Evolutionary conservation across 2,329 filamentous ascomycete genomes (phyloP).

Genomic region (Diplodia sapinea): DNA sequence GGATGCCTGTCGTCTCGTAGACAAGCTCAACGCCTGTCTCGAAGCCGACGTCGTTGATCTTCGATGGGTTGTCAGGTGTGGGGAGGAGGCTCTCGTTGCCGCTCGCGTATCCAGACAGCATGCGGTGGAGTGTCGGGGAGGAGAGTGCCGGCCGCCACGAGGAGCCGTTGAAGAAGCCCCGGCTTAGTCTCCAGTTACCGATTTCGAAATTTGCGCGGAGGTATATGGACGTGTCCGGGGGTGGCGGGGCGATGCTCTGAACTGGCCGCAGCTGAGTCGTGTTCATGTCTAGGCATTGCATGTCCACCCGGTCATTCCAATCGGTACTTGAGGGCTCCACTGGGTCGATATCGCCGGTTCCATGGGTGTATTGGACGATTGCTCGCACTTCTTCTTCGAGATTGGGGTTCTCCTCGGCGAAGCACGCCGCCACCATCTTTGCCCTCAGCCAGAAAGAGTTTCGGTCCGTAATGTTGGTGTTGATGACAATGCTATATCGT

Average conservation of each 20-base stretch:
- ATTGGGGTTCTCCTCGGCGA: conserved; percentile 58
- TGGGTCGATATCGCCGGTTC: too few relatives aligned
- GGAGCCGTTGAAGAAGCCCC: conserved; percentile 64
- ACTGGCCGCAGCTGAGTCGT: conserved; percentile 55
- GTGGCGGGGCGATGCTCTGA: conserved; percentile 51
- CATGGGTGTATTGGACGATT: conserved; percentile 54
- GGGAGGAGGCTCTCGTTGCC: conserved; percentile 39
- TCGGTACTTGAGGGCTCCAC: conserved; percentile 51
- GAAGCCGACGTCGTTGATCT: conserved; percentile 40
- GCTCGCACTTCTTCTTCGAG: conserved; percentile 57
- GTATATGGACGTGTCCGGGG: conserved; percentile 59
- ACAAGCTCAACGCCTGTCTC: conserved; percentile 41
- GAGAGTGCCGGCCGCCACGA: conserved; percentile 58
- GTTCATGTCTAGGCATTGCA: conserved; percentile 60
- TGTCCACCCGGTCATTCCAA: conserved; percentile 57
- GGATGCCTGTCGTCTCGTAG: conserved; percentile 46
- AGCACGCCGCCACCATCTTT: conserved; percentile 65
- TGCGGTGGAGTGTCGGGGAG: conserved; percentile 58
- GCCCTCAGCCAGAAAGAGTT: conserved; percentile 58
- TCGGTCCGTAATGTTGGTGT: conserved; percentile 52
- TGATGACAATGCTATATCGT: conserved; percentile 69
- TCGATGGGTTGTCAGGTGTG: background rate
- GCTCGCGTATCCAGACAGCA: conserved; percentile 53
- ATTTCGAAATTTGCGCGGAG: conserved; percentile 66
- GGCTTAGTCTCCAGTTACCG: conserved; percentile 62